phyloP scores from a whole-genome alignment of 1,284 basidiomycete genomes.

The Apiotrichum gracile region DNA sequence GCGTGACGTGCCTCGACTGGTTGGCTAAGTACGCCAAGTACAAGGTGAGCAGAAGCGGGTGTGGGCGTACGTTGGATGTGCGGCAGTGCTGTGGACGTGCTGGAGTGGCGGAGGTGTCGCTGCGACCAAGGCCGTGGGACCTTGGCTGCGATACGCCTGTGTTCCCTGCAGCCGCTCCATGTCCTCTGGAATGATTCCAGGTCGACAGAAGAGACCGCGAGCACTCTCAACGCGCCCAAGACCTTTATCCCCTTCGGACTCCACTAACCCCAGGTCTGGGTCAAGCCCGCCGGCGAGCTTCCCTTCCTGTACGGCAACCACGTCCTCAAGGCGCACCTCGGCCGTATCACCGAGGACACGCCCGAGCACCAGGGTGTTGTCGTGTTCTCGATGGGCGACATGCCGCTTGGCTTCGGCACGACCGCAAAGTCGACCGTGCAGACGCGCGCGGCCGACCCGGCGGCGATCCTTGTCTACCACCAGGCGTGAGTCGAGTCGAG shows the following conservation, averaged over 20 bases:
- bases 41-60: constrained; percentile 60
- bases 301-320: constrained; percentile 99
- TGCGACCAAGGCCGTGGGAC: no score
- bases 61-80: background rate
- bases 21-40: constrained; percentile 96
- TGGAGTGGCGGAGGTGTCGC: no score
- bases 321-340: constrained; percentile 95
- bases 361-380: constrained; percentile 99
- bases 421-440: constrained; percentile 93
- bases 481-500: constrained; percentile 69
- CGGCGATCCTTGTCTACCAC: constrained; percentile 96
- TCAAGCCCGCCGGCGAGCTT: constrained; percentile 99
- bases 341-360: constrained; percentile 98
- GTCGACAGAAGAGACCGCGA: no score
- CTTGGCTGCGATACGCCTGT: no score
- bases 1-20: constrained; percentile 88
- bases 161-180: no score
- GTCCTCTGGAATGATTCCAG: no score
- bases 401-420: constrained; percentile 93
- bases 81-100: no score
- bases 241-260: background rate
- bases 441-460: constrained; percentile 96
- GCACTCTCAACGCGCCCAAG: no score
- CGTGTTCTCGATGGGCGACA: constrained; percentile 90
- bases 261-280: constrained; percentile 77